Conservation (phyloP, 2,329 filamentous ascomycete genomes). For the Colletotrichum caudatum region DNA sequence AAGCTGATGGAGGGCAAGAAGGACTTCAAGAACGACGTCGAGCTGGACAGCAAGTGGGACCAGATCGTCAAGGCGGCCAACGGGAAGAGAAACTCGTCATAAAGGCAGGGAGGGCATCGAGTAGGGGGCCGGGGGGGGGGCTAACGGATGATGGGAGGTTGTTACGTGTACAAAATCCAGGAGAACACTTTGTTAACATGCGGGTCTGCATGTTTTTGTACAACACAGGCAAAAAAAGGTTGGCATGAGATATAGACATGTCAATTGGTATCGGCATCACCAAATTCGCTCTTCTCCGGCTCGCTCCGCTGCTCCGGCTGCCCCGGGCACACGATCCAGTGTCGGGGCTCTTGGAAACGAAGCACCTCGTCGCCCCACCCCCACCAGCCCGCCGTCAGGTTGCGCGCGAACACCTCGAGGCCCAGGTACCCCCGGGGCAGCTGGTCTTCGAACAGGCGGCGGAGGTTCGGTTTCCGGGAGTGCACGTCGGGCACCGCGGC, state of each 20-base stretch:
- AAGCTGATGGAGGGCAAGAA: constrained; percentile 70
- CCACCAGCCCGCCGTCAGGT: constrained; percentile 81
- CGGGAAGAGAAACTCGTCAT: constrained; percentile 43
- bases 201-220: constrained; percentile 36
- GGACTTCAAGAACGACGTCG: constrained; percentile 57
- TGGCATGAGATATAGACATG: constrained; percentile 40
- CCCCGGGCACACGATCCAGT: constrained; percentile 55
- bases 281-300: neutral
- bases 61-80: constrained; percentile 46
- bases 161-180: constrained; percentile 34
- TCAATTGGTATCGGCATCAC: constrained; percentile 37
- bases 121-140: neutral
- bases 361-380: constrained; percentile 81
- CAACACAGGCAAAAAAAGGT: constrained; percentile 43
- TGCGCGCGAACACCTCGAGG: constrained; percentile 82
- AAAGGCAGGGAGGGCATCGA: constrained; percentile 13
- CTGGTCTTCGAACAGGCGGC: constrained; percentile 68
- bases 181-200: constrained; percentile 26
- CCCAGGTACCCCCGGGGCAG: constrained; percentile 65
- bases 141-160: neutral
- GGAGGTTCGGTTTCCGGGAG: constrained; percentile 81
- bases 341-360: constrained; percentile 72
- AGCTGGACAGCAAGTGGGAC: constrained; percentile 45
- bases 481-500: constrained; percentile 80
- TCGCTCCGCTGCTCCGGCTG: neutral